These are phyloP conservation scores for Crucihimalaya himalaica DNA, from an alignment of 345 rosid genomes.

Conservation along the genomic window DNA sequence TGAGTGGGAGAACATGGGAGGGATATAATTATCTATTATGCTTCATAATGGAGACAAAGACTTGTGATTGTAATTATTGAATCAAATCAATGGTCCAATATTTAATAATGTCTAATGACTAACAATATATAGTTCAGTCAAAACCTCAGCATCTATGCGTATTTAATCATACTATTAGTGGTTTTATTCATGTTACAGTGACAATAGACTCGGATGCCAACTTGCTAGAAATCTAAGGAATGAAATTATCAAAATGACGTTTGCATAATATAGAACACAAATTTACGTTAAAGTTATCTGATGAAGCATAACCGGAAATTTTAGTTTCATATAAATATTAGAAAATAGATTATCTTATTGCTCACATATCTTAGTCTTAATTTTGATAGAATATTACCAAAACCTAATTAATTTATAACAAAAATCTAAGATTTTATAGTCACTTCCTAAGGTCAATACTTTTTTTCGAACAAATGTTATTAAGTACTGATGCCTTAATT, in stretches of 20 bases:
- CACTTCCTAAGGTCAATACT: constrained; percentile 1
- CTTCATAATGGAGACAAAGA: constrained; percentile 35
- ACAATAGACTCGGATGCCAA: constrained; percentile 8
- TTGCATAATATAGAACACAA: not conserved
- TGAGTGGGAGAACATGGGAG: constrained; percentile 37
- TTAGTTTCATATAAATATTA: no score
- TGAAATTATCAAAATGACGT: not conserved
- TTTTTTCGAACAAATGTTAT: not conserved
- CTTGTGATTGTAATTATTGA: constrained; percentile 28
- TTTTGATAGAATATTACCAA: not conserved
- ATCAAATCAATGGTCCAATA: constrained; percentile 22
- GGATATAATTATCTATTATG: constrained; percentile 16
- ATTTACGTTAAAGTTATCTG: not conserved
- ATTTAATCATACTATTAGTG: not conserved
- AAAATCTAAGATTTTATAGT: not conserved
- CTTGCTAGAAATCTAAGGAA: not conserved
- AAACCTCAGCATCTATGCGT: constrained; percentile 25
- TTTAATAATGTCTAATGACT: constrained; percentile 25
- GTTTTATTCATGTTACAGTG: constrained; percentile 16
- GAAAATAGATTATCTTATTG: not conserved
- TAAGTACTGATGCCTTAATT: constrained; percentile 10
- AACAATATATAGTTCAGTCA: not conserved
- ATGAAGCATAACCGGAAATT: not conserved
- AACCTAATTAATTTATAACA: not conserved
- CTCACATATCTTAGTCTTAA: not conserved